Evolutionary conservation across 176 grass and related monocot genomes (phyloP).

Genomic region (Carex myosuroides): DNA sequence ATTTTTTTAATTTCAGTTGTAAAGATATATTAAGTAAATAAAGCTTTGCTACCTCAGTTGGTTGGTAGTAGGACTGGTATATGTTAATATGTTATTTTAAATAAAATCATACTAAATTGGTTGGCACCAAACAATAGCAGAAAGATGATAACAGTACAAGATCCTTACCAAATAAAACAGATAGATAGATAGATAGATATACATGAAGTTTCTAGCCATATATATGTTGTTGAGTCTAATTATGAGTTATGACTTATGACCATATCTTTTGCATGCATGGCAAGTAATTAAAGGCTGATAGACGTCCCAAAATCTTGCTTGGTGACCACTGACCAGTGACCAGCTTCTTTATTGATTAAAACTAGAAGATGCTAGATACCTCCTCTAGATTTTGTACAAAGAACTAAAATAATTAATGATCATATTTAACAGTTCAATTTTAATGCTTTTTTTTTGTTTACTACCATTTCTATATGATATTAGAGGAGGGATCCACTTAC

Average conservation of each 20-base stretch:
- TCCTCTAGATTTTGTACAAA: neutral
- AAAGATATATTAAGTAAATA: too few species aligned
- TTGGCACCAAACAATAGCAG: neutral
- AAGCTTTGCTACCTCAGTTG: too few species aligned
- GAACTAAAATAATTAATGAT: too few species aligned
- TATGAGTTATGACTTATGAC: neutral
- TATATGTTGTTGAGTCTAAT: neutral
- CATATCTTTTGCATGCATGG: constrained; percentile 15
- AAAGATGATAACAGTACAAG: neutral
- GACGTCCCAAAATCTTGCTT: constrained; percentile 2
- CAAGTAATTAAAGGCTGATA: neutral
- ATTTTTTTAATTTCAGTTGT: too few species aligned
- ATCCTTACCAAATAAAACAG: neutral
- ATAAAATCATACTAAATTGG: neutral
- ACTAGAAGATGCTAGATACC: neutral
- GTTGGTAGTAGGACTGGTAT: too few species aligned
- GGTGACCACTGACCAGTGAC: neutral
- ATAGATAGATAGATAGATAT: neutral
- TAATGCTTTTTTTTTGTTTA: too few species aligned
- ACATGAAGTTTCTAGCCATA: neutral
- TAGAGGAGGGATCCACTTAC: too few species aligned
- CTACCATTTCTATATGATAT: too few species aligned
- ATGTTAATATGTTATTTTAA: too few species aligned
- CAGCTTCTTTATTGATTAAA: neutral
- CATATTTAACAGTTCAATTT: too few species aligned